Conservation (phyloP, 371 early-diverging fungal species). For the Rhizopus sp. region DNA sequence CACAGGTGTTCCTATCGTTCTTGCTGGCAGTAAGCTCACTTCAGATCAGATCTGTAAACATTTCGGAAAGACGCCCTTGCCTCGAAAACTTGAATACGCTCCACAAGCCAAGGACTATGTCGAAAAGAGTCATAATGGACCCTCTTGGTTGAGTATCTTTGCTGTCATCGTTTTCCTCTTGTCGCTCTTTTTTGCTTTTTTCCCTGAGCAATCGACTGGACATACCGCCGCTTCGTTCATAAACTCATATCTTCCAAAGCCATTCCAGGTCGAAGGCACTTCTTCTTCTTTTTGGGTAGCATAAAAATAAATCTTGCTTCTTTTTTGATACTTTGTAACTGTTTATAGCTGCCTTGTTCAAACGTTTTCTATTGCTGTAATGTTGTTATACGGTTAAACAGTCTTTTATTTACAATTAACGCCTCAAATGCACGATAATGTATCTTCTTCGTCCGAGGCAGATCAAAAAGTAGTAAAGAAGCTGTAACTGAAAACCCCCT, state of each 20-base stretch:
- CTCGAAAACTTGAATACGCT: slow-evolving; percentile 16
- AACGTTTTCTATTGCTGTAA: too few species aligned
- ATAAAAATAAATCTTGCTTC: too few species aligned
- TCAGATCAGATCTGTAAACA: slow-evolving; percentile 48
- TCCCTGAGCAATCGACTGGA: slow-evolving; percentile 23
- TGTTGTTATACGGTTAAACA: too few species aligned
- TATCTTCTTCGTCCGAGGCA: too few species aligned
- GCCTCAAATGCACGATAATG: too few species aligned
- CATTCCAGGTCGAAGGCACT: slow-evolving; percentile 20
- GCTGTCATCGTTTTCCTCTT: slow-evolving; percentile 20
- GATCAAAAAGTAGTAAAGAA: too few species aligned
- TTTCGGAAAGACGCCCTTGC: slow-evolving; percentile 30
- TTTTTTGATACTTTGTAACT: too few species aligned
- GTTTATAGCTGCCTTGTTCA: too few species aligned
- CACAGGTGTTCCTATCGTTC: slow-evolving; percentile 69
- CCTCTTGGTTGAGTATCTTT: background rate
- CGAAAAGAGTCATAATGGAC: too few species aligned
- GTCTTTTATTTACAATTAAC: too few species aligned
- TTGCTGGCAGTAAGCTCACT: slow-evolving; percentile 60
- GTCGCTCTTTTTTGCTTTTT: slow-evolving; percentile 31
- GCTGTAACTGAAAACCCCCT: too few species aligned
- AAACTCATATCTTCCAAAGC: slow-evolving; percentile 30
- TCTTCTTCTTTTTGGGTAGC: too few species aligned
- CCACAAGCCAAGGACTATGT: background rate
- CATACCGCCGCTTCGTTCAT: slow-evolving; percentile 45